Evolutionary conservation across 805 yeast species (phyloP).

Genomic region (Saccharomycopsis olivae): DNA sequence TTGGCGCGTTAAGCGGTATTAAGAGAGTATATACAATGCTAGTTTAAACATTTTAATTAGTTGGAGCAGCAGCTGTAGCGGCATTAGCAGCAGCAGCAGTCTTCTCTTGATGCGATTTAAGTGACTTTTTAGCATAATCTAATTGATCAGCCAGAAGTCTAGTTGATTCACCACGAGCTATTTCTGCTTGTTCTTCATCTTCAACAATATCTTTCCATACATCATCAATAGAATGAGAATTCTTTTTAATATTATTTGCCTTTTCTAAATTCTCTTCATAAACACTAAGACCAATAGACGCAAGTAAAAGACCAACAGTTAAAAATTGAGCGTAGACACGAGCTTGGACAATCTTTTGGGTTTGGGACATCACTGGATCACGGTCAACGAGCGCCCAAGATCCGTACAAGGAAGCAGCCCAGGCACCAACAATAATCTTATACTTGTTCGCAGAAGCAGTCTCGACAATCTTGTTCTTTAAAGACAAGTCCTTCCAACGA

Average conservation of each 20-base stretch:
- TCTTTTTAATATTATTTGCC: slow-evolving; percentile 16
- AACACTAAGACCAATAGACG: slow-evolving; percentile 54
- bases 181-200: slow-evolving; percentile 28
- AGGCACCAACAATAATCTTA: slow-evolving; percentile 54
- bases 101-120: too few species aligned
- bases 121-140: background rate
- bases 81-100: background rate
- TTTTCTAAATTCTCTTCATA: slow-evolving; percentile 48
- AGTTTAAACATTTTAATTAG: too few species aligned
- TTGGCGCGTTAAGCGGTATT: too few species aligned
- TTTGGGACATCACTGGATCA: slow-evolving; percentile 61
- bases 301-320: slow-evolving; percentile 60
- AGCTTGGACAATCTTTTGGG: slow-evolving; percentile 80
- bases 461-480: slow-evolving; percentile 39
- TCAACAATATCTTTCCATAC: slow-evolving; percentile 41
- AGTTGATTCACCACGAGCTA: slow-evolving; percentile 12
- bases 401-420: slow-evolving; percentile 76
- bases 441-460: slow-evolving; percentile 47
- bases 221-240: slow-evolving; percentile 27
- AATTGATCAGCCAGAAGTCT: background rate
- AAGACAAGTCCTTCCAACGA: slow-evolving; percentile 41
- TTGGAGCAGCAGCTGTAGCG: too few species aligned
- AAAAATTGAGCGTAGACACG: slow-evolving; percentile 86
- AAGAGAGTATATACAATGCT: too few species aligned
- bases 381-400: slow-evolving; percentile 66